A percentile compares a stretch with the other conserved stretches of the same genome.
These are phyloP conservation scores for Tricholoma sp. DNA, from an alignment of 768 basidiomycete genomes.

Conservation along the genomic window DNA sequence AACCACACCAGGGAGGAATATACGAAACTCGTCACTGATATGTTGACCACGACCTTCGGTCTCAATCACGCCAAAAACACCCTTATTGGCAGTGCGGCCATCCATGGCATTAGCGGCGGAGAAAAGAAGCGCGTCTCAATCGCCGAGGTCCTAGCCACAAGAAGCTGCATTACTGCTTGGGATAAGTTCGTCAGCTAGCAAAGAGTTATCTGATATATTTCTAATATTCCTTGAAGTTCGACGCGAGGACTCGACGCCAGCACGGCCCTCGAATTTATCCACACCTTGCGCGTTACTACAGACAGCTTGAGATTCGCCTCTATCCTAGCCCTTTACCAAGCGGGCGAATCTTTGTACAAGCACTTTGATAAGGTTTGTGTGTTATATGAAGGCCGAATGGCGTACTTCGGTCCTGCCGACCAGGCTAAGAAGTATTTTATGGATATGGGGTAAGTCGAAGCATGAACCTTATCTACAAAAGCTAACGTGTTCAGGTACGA, in stretches of 20 bases:
- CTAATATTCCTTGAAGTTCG: constrained; percentile 36
- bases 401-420: constrained; percentile 68
- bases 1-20: constrained; percentile 38
- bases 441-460: constrained; percentile 44
- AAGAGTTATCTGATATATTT: background rate
- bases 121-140: constrained; percentile 59
- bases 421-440: constrained; percentile 71
- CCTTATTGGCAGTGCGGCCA: constrained; percentile 57
- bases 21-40: constrained; percentile 42
- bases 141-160: constrained; percentile 55
- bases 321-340: constrained; percentile 82
- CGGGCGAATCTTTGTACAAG: constrained; percentile 60
- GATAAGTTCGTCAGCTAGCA: constrained; percentile 14
- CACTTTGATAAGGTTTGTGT: constrained; percentile 73
- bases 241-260: constrained; percentile 63
- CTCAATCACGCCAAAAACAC: constrained; percentile 66
- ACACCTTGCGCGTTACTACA: constrained; percentile 58
- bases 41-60: constrained; percentile 68
- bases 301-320: constrained; percentile 50
- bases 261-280: constrained; percentile 66
- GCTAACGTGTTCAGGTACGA: constrained; percentile 26
- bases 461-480: background rate
- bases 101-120: constrained; percentile 54
- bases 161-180: constrained; percentile 46
- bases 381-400: constrained; percentile 68